Evolutionary conservation across 1,284 basidiomycete species (phyloP), one percentile per base, ranked within the genome.

Genomic region (Fomitopsis palustris): DNA sequence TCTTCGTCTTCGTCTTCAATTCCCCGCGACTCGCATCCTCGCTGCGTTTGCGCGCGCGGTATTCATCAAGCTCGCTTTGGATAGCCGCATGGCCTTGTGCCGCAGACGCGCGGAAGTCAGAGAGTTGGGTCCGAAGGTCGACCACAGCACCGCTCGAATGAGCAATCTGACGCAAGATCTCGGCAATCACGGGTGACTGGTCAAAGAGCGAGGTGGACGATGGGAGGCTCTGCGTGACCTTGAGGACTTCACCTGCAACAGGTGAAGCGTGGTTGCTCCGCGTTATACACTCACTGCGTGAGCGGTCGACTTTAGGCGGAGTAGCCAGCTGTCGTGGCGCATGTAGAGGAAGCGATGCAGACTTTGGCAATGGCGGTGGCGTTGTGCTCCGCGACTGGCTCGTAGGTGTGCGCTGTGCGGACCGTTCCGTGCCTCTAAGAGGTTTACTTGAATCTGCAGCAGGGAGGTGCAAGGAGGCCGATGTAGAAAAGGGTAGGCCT

Each of bases 21-120:
- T 97, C 93, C 29, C 82, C 75, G 56, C 92, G 84, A 27, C 84
- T 82, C 2, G 79, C 79, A 67, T 98, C 96, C 70, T 98, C 96
- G 62, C 88, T 84, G 53, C 88, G 88, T 72, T 95, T 95, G 61
- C 84, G 82, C 55, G 83, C 83, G 19, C 95, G 85, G 53, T 90
- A 83, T 23, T 84, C 81, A 33, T 90, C 87, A 39, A 98, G 79
- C 65, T 94, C 88, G 6, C 74, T 72, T 68, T 93, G 86, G 39
- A 98, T 81, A 23, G 78, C 73, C 29, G 80, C 74, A 68, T 86
- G 92, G 19, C 88, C 83, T 33, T 86, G 79, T 1, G 83, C 76
- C 9, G 90, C 82, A 21, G 81, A 74, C 31, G 80, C 72, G 64
- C 89, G 84, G 64, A 86, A 84, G 56, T 93, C 86, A 6, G 80